Evolutionary conservation across 345 rosid species (phyloP).

Genomic region (Salix caprea): DNA sequence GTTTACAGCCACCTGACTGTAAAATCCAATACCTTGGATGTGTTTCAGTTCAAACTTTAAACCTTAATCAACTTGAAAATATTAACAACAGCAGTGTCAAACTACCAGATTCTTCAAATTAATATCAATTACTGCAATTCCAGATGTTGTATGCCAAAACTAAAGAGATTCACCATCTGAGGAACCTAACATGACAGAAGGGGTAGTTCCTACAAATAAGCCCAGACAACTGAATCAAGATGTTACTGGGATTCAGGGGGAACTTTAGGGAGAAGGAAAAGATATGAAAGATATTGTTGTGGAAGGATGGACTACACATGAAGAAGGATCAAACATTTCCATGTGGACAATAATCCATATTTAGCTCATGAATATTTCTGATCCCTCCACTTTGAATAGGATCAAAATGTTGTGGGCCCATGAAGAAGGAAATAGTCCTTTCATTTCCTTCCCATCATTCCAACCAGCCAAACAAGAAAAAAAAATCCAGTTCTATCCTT

Average conservation of each 20-base stretch:
- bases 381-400: too few species aligned
- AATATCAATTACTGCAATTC: not conserved
- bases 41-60: not conserved
- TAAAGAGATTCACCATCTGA: not conserved
- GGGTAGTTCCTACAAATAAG: not conserved
- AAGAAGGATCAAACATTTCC: too few species aligned
- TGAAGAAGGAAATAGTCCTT: too few species aligned
- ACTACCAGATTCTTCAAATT: not conserved
- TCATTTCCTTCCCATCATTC: too few species aligned
- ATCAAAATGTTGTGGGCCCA: too few species aligned
- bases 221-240: conserved; percentile 17
- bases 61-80: not conserved
- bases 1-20: not conserved
- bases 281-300: too few species aligned
- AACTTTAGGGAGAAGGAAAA: too few species aligned
- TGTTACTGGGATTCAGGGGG: conserved; percentile 6
- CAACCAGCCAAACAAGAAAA: too few species aligned
- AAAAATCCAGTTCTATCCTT: too few species aligned
- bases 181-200: not conserved
- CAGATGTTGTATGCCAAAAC: not conserved
- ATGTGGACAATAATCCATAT: too few species aligned
- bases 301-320: too few species aligned
- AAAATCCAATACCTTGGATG: not conserved
- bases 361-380: too few species aligned
- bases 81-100: not conserved